phyloP scores from a whole-genome alignment of 768 basidiomycete species.

The Dictyophora rubrovolvata region DNA sequence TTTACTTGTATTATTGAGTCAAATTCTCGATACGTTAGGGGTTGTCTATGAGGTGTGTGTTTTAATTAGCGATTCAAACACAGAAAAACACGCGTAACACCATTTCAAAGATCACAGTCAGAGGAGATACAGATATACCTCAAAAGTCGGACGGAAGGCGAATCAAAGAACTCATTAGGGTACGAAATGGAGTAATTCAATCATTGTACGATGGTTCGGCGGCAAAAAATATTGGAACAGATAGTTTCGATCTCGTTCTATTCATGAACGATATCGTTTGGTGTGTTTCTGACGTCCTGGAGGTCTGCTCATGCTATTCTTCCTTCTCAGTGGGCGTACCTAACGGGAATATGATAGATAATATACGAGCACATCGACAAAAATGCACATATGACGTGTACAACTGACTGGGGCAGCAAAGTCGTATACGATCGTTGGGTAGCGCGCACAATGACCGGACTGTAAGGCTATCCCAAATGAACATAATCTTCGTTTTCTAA shows the following conservation, averaged over 20 bases:
- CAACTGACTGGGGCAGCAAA: conserved; percentile 37
- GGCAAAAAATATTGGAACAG: conserved; percentile 17
- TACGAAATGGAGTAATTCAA: conserved; percentile 36
- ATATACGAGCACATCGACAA: conserved; percentile 33
- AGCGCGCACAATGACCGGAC: neutral
- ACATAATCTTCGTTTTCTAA: neutral
- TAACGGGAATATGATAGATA: neutral
- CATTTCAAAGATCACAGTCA: neutral
- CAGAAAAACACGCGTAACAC: neutral
- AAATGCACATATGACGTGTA: conserved; percentile 37
- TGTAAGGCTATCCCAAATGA: neutral
- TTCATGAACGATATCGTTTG: conserved; percentile 42
- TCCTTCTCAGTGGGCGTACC: neutral
- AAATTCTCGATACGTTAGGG: conserved; percentile 29
- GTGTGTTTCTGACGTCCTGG: conserved; percentile 35
- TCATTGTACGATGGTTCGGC: conserved; percentile 34
- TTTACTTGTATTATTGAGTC: conserved; percentile 32
- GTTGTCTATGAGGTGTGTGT: neutral
- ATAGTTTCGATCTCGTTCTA: conserved; percentile 22
- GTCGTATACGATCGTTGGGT: conserved; percentile 31
- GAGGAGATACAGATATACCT: neutral
- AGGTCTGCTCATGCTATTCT: conserved; percentile 19
- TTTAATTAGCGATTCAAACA: neutral
- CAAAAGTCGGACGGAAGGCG: conserved; percentile 30
- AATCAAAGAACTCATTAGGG: conserved; percentile 37